These are phyloP conservation scores for Trichosanthes truncata DNA, from an alignment of 306 rosid genomes.

Conservation along the genomic window DNA sequence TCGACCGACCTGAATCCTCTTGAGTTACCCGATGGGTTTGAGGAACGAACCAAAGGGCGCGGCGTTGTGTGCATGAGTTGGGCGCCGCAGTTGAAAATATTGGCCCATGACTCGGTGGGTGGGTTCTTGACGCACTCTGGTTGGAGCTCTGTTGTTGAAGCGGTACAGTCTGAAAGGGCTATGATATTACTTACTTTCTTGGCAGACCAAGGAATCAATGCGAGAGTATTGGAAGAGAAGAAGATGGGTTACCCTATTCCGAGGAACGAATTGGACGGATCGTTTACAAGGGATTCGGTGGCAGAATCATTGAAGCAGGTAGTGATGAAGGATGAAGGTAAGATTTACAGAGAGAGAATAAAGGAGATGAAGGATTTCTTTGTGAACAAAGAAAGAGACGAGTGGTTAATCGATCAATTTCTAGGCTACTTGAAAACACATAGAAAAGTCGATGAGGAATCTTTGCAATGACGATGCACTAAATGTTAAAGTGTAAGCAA, in stretches of 20 bases:
- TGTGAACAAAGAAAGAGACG: background rate
- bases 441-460: background rate
- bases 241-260: conserved; percentile 6
- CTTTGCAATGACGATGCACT: too few species aligned
- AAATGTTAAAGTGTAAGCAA: background rate
- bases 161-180: conserved; percentile 6
- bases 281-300: conserved; percentile 7
- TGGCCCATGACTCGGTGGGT: conserved; percentile 20
- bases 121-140: conserved; percentile 27
- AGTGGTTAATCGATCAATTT: background rate
- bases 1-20: background rate
- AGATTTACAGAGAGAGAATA: background rate
- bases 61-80: conserved; percentile 17
- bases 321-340: conserved; percentile 14
- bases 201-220: conserved; percentile 12
- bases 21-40: conserved; percentile 10
- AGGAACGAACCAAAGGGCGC: background rate
- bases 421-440: background rate
- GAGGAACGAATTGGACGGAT: background rate
- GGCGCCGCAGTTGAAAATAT: conserved; percentile 21
- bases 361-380: background rate
- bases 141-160: conserved; percentile 21
- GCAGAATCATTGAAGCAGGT: conserved; percentile 9
- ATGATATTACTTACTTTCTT: conserved; percentile 16
- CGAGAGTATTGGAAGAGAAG: conserved; percentile 1